Percentiles rank a stretch among this genome's conserved stretches.
phyloP scores from a whole-genome alignment of 2,329 filamentous ascomycete species.

The Fusarium duplospermum region DNA sequence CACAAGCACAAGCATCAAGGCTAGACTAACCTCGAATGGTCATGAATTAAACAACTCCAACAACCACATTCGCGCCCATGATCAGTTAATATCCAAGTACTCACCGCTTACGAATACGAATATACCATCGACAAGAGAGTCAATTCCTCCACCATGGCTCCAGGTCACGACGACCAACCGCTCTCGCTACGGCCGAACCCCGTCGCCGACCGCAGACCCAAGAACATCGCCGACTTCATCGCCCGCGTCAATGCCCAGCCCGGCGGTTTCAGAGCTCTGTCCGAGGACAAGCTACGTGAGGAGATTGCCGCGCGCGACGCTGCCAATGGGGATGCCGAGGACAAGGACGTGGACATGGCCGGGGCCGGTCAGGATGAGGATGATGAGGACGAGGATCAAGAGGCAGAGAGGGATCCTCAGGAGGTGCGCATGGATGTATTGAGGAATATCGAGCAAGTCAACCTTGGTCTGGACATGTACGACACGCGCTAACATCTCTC shows the following conservation, averaged over 20 bases:
- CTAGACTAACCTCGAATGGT: not conserved
- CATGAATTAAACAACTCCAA: not conserved
- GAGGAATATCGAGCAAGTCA: constrained; percentile 66
- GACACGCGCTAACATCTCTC: not conserved
- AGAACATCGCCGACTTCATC: constrained; percentile 79
- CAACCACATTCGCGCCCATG: not conserved
- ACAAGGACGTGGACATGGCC: constrained; percentile 59
- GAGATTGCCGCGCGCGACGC: constrained; percentile 67
- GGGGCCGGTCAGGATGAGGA: constrained; percentile 61
- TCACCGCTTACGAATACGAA: not conserved
- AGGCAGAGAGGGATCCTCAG: constrained; percentile 59
- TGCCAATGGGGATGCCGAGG: constrained; percentile 57
- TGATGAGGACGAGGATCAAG: constrained; percentile 50
- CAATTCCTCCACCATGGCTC: constrained; percentile 42
- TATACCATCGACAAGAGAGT: not conserved
- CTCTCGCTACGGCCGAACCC: constrained; percentile 58
- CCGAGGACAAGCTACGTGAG: constrained; percentile 76
- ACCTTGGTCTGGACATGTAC: not conserved
- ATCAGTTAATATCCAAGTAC: not conserved
- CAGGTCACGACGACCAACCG: constrained; percentile 48
- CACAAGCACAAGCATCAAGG: not conserved
- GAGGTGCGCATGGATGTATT: constrained; percentile 69
- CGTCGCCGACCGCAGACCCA: constrained; percentile 65
- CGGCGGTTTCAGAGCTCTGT: constrained; percentile 84
- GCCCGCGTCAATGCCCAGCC: constrained; percentile 81